phyloP scores from a whole-genome alignment of 768 basidiomycete genomes.

The Pleurotus platypus region DNA sequence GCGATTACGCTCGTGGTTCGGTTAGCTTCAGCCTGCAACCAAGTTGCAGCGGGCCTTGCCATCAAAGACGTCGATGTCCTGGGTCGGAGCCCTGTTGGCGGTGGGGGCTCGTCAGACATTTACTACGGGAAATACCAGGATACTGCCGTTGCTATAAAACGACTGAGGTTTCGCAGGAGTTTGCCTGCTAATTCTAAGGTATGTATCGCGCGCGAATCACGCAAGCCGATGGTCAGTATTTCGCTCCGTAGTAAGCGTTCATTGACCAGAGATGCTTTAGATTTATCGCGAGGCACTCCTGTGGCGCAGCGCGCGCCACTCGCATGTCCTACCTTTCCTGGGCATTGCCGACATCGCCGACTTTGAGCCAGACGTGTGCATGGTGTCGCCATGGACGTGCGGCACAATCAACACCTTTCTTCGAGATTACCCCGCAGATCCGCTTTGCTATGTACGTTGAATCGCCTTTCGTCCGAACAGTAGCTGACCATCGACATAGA shows the following conservation, averaged over 20 bases:
- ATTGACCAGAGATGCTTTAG: background rate
- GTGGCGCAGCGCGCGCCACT: background rate
- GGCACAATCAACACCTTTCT: constrained; percentile 18
- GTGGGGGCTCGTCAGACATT: background rate
- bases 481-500: background rate
- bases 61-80: background rate
- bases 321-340: constrained; percentile 1
- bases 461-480: background rate
- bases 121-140: background rate
- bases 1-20: background rate
- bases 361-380: constrained; percentile 15
- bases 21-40: background rate
- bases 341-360: background rate
- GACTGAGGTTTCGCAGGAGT: background rate
- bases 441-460: background rate
- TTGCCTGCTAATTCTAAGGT: background rate
- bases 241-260: background rate
- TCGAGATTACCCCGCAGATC: background rate
- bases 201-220: too few species aligned
- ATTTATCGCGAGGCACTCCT: background rate
- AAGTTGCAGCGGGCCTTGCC: background rate
- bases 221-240: too few species aligned
- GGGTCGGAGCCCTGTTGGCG: background rate
- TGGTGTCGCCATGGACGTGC: constrained; percentile 25
- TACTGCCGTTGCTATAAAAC: background rate